A percentile compares a stretch with the other conserved stretches of the same genome.
phyloP scores from a whole-genome alignment of 2,329 filamentous ascomycete genomes.

The Hypomyces perniciosus region DNA sequence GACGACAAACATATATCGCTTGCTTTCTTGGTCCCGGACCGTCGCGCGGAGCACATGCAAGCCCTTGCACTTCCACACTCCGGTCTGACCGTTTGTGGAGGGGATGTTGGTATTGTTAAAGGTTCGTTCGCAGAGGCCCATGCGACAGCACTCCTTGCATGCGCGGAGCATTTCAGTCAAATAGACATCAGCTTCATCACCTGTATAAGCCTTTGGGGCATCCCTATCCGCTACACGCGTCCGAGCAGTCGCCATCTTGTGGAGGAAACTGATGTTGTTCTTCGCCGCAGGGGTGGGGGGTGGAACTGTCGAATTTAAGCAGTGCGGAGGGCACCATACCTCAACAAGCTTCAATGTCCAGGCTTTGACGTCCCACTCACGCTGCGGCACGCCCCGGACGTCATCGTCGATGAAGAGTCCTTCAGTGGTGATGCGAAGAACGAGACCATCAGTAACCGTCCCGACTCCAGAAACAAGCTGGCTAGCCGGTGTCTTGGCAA shows the following conservation, averaged over 20 bases:
- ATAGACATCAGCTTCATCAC: conserved; percentile 62
- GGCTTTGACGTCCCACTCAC: conserved; percentile 97
- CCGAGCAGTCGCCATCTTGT: conserved; percentile 43
- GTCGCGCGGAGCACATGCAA: conserved; percentile 59
- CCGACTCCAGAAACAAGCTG: conserved; percentile 81
- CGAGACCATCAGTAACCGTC: conserved; percentile 83
- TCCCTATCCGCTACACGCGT: conserved; percentile 43
- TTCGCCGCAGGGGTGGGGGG: conserved; percentile 36
- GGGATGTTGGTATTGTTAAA: conserved; percentile 39
- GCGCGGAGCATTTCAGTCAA: conserved; percentile 55
- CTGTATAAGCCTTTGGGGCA: conserved; percentile 47
- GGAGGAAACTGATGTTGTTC: conserved; percentile 36
- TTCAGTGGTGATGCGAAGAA: conserved; percentile 87
- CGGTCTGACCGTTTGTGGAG: conserved; percentile 39
- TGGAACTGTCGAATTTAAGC: conserved; percentile 39
- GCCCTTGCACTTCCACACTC: conserved; percentile 49
- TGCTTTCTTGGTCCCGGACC: conserved; percentile 59
- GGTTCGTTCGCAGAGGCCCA: conserved; percentile 42
- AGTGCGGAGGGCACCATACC: conserved; percentile 71
- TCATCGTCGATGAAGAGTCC: conserved; percentile 98
- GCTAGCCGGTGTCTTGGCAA: conserved; percentile 81
- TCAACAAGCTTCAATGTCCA: conserved; percentile 95
- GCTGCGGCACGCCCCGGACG: conserved; percentile 80
- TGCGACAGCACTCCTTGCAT: conserved; percentile 59
- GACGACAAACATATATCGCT: conserved; percentile 59